Evolutionary conservation across 768 basidiomycete species (phyloP).

Genomic region (Mycena filopes): DNA sequence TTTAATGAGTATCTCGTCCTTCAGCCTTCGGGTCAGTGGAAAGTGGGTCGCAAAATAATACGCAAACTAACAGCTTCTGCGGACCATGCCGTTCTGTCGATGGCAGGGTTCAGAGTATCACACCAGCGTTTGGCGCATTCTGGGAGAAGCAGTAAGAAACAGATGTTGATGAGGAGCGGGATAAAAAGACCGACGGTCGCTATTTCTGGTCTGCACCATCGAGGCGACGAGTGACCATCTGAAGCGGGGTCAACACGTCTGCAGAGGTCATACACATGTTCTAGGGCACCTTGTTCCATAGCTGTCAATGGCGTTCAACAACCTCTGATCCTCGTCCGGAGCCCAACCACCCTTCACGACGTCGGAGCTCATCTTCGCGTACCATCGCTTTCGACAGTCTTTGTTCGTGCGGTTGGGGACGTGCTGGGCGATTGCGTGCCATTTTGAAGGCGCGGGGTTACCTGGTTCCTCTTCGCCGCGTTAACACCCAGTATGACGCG

Average conservation of each 20-base stretch:
- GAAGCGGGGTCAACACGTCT: constrained; percentile 21
- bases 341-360: constrained; percentile 73
- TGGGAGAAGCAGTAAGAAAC: constrained; percentile 30
- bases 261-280: neutral
- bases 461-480: constrained; percentile 62
- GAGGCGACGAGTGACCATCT: constrained; percentile 71
- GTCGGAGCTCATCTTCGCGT: constrained; percentile 71
- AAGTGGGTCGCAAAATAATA: neutral
- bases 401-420: constrained; percentile 72
- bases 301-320: constrained; percentile 65
- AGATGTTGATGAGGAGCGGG: neutral
- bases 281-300: constrained; percentile 62
- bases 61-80: constrained; percentile 56
- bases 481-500: constrained; percentile 27
- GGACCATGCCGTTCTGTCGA: constrained; percentile 70
- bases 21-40: constrained; percentile 20
- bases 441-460: constrained; percentile 66
- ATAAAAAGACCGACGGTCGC: constrained; percentile 58
- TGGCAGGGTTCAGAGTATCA: constrained; percentile 69
- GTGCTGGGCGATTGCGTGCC: constrained; percentile 72
- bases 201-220: constrained; percentile 65
- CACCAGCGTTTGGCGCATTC: constrained; percentile 74
- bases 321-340: constrained; percentile 67
- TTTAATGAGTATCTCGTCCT: constrained; percentile 65
- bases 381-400: constrained; percentile 73